A percentile compares a stretch with the other conserved stretches of the same genome.
Conservation (phyloP, 192 early-diverging fungal genomes). For the Gonapodya prolifera region DNA sequence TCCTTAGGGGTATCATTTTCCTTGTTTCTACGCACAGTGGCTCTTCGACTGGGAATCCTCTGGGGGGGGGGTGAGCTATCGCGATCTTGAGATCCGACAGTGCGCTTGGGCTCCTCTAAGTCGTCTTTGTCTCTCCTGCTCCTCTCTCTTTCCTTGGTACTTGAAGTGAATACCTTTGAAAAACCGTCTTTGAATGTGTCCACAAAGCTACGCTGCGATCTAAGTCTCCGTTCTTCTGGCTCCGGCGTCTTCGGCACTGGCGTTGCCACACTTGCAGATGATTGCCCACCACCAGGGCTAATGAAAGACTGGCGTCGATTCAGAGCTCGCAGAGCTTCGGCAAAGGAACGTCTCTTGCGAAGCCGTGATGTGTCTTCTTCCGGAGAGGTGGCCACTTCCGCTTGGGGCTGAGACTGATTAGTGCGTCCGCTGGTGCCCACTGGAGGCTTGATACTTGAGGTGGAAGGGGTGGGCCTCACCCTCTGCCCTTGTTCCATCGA, state of each 20-base stretch:
- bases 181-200: not conserved
- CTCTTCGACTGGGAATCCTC: not conserved
- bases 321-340: not conserved
- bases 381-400: not conserved
- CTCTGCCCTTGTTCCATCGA: not conserved
- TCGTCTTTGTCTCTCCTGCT: not conserved
- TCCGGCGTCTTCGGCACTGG: not conserved
- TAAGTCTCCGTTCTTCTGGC: not conserved
- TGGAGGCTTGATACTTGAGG: not conserved
- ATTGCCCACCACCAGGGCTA: not conserved
- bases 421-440: not conserved
- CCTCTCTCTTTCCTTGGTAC: not conserved
- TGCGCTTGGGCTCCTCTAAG: not conserved
- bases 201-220: not conserved
- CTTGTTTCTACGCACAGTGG: not conserved
- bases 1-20: not conserved
- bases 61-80: not conserved
- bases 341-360: not conserved
- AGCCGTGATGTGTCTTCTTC: not conserved
- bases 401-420: not conserved
- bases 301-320: not conserved
- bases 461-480: not conserved
- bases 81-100: not conserved
- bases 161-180: not conserved
- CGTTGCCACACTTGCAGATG: not conserved